These are phyloP conservation scores for Aspergillus sojae DNA, from an alignment of 2,329 filamentous ascomycete species.

Conservation along the genomic window DNA sequence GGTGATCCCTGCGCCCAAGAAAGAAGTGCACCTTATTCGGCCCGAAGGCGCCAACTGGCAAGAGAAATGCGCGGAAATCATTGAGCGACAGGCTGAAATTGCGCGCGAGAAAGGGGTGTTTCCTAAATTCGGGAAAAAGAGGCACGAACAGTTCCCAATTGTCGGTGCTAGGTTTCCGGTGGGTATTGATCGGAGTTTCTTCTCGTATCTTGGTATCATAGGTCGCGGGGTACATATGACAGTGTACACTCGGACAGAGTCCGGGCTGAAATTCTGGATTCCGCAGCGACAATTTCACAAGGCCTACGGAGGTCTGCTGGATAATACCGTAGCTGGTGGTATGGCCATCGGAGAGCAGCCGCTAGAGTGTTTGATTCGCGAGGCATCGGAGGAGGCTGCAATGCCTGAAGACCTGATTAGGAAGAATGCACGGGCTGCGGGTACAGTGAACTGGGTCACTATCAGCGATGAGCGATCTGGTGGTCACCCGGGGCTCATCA, in stretches of 20 bases:
- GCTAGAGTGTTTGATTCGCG: slow-evolving; percentile 13
- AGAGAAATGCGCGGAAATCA: slow-evolving; percentile 5
- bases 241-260: slow-evolving; percentile 1
- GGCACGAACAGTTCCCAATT: slow-evolving; percentile 11
- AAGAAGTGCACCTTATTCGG: slow-evolving; percentile 10
- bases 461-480: slow-evolving; percentile 10
- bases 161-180: slow-evolving; percentile 10
- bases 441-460: slow-evolving; percentile 13
- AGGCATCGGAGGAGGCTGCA: slow-evolving; percentile 13
- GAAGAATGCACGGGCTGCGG: slow-evolving; percentile 5
- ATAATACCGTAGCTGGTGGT: slow-evolving; percentile 15
- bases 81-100: slow-evolving; percentile 5
- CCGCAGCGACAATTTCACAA: slow-evolving; percentile 10
- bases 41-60: slow-evolving; percentile 1
- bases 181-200: slow-evolving; percentile 9
- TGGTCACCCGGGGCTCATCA: slow-evolving; percentile 12
- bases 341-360: slow-evolving; percentile 13
- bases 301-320: slow-evolving; percentile 7
- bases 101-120: slow-evolving; percentile 7
- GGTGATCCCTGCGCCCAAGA: not conserved
- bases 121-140: slow-evolving; percentile 2
- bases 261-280: slow-evolving; percentile 11
- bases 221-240: slow-evolving; percentile 15
- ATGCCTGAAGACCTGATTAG: slow-evolving; percentile 1
- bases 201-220: slow-evolving; percentile 11